Evolutionary conservation across 1,284 basidiomycete species (phyloP).

Genomic region (Mycena citricolor): DNA sequence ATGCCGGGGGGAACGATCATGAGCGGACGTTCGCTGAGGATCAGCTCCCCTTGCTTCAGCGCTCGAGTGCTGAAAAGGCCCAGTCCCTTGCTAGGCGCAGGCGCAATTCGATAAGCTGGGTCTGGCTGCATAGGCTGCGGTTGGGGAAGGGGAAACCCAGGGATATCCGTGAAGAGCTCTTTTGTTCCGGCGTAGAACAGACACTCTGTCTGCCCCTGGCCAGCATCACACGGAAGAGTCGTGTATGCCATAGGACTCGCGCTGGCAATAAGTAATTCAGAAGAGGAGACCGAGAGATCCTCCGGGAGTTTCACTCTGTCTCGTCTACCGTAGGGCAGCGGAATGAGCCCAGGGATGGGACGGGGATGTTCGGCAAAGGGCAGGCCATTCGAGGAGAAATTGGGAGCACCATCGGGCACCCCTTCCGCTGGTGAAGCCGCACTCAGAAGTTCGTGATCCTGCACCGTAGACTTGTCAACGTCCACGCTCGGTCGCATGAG

Average conservation of each 20-base stretch:
- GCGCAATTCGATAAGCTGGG: constrained; percentile 5
- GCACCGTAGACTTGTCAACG: no score
- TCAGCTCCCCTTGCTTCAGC: constrained; percentile 25
- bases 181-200: constrained; percentile 13
- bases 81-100: constrained; percentile 18
- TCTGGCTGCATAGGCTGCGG: constrained; percentile 6
- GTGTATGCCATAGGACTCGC: constrained; percentile 3
- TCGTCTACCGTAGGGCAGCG: background rate
- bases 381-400: constrained; percentile 1
- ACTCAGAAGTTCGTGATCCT: no score
- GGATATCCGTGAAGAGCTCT: constrained; percentile 3
- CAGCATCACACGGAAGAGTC: background rate
- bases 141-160: constrained; percentile 23
- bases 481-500: no score
- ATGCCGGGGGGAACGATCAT: constrained; percentile 1
- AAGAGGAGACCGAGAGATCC: background rate
- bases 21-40: constrained; percentile 23
- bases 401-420: background rate
- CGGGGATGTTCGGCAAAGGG: background rate
- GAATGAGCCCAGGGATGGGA: background rate
- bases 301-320: background rate
- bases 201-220: constrained; percentile 6
- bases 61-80: constrained; percentile 25
- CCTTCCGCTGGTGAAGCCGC: no score
- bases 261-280: background rate